Base-by-base conservation (phyloP, 2,329 filamentous ascomycete genomes). In the Hirsutella rhossiliensis region DNA sequence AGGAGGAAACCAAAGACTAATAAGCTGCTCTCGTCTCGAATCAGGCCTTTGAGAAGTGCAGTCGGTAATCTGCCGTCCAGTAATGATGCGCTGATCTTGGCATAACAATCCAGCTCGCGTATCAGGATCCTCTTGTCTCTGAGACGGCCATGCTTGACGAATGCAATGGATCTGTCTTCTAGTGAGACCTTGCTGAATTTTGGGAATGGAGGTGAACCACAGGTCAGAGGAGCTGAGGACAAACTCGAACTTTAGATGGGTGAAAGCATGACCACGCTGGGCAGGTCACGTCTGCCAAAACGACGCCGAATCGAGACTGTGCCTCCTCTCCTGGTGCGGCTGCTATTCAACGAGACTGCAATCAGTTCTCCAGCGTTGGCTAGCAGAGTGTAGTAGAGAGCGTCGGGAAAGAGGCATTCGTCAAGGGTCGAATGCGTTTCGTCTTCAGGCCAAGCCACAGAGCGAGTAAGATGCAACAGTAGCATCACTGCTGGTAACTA, bases 331-430 rank as follows among this genome's bases (percentile, higher is more conserved):
- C 3, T 38, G 13, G 3, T n/a, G n/a, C n/a, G 31, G 42, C 15
- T 47, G n/a, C 29, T 32, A 32, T 23, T 11, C 3, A 23, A 23
- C 27, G 43, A 42, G 6, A 43, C 28, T 13, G 46, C 44, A n/a
- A 47, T 40, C n/a, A 52, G 18, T 17, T 43, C 20, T 17, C 43
- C 44, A 15, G 18, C 42, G 17, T 43, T 45, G 2, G 45, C 47
- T 13, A 39, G 34, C 28, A 55, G 44, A 20, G 45, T 48, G 11
- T 51, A 54, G 15, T 36, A 9, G 19, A 45, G 30, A 2, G 44
- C 47, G 38, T 48, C 42, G 12, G 50, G 47, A 29, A 38, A 43
- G 36, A 52, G 46, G 40, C 48, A 50, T 27, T 43, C 45, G 18
- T 48, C 28, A 4, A 52, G 42, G 9, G n/a, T 13, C 20, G 42